Base-by-base conservation (phyloP, 2,329 filamentous ascomycete genomes). In the Trematosphaeria pertusa region DNA sequence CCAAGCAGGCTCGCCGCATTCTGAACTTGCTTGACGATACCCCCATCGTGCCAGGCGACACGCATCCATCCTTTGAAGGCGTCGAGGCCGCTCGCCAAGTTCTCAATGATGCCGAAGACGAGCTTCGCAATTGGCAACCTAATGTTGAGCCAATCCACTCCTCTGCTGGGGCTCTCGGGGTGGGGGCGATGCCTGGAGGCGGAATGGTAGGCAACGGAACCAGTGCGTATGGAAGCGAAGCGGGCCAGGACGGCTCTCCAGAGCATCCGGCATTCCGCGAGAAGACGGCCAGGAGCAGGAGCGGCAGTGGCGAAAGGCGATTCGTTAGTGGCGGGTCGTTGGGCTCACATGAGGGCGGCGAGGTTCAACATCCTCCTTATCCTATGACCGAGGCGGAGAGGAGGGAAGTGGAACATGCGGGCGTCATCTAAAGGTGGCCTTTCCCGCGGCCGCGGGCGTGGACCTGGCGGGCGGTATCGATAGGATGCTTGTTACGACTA, bases 91-190 rank as follows among this genome's bases (percentile, higher is more conserved):
- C 90, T 2, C 86, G 91, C 42, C 88, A 95, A 70, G 84, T 97
- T 35, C 83, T 99, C 19, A 94, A 95, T 64, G 92, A 97, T 53
- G 92, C 91, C 32, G 94, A 99, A 73, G 87, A 90, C 43, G 90
- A 96, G 59, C 83, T 99, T 51, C 84, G 87, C 43, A 81, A 84
- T 31, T 97, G 93, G 90, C 73, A 77, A 44, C 73, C 81, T 20
- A 75, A 73, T 19, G 64, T 82, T 10, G 81, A 84, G 54, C 81
- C 82, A 2, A 78, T 87, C 43, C 65, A 72, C 12, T 77, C 75
- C 5, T 69, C 75, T 3, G 77, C 78, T 5, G 76, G 74, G 8
- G 73, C 73, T 20, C 64, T 84, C 28, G 79, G 79, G 18, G 58
- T 65, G n/a, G 76, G 75, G 44, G 75, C 74, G 22, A 76, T 78